phyloP scores from a whole-genome alignment of 2,329 filamentous ascomycete species.

The Colletotrichum nymphaeae region DNA sequence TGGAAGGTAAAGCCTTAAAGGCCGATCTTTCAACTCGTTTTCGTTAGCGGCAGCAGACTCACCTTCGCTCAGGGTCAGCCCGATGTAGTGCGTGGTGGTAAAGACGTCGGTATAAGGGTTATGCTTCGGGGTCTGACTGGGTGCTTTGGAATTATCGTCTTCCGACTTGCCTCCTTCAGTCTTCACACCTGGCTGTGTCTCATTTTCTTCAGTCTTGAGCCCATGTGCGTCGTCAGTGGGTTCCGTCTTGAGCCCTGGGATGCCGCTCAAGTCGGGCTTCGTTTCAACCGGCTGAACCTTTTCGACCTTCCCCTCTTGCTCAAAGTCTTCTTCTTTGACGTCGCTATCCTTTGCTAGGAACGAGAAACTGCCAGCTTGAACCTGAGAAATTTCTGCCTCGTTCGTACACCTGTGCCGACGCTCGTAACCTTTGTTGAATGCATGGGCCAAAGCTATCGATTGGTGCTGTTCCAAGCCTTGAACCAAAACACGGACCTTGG shows the following conservation, averaged over 20 bases:
- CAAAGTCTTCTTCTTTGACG: slow-evolving; percentile 35
- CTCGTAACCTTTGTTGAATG: slow-evolving; percentile 94
- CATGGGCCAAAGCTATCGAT: slow-evolving; percentile 85
- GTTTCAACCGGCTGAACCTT: slow-evolving; percentile 20
- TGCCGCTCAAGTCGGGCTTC: slow-evolving; percentile 27
- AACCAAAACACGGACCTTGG: slow-evolving; percentile 89
- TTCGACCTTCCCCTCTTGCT: slow-evolving; percentile 13
- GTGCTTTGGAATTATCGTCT: slow-evolving; percentile 31
- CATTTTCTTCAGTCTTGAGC: slow-evolving; percentile 17
- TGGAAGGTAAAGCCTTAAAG: background rate
- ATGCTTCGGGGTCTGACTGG: background rate
- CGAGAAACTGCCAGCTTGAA: slow-evolving; percentile 64
- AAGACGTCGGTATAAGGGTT: slow-evolving; percentile 65
- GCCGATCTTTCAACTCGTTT: slow-evolving; percentile 30
- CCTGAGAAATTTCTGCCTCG: slow-evolving; percentile 62
- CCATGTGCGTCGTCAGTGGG: slow-evolving; percentile 38
- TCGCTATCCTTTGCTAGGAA: slow-evolving; percentile 54
- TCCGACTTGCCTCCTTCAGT: slow-evolving; percentile 32
- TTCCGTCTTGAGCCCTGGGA: slow-evolving; percentile 43
- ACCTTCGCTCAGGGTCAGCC: slow-evolving; percentile 83
- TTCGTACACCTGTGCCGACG: slow-evolving; percentile 78
- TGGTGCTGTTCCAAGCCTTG: slow-evolving; percentile 83
- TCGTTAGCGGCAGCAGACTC: slow-evolving; percentile 47
- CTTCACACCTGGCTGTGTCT: slow-evolving; percentile 7
- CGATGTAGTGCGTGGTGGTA: slow-evolving; percentile 95